Base-by-base conservation (phyloP, 2,329 filamentous ascomycete genomes). In the Aspergillus sclerotialis region DNA sequence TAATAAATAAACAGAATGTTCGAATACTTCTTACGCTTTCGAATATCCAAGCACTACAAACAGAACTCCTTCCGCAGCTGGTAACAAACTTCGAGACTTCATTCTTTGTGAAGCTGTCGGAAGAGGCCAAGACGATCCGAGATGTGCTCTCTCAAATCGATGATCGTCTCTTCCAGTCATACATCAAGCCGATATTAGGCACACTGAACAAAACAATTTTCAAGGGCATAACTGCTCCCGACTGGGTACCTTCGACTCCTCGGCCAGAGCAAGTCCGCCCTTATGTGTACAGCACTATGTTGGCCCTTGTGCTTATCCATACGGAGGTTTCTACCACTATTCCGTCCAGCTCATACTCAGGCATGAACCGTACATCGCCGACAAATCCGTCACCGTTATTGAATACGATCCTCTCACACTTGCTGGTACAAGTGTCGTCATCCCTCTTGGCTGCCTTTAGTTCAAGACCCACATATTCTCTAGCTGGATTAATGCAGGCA, bases 101-200 rank as follows among this genome's bases (percentile, higher is more conserved):
- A 36, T 98, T 98, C 63, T 88, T 85, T 2, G 86, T 96, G 43
- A 93, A 93, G 55, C 75, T 98, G 39, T 93, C 88, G 2, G 90
- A 95, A 43, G 92, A 98, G 63, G 82, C 82, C 36, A 90, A 90
- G 59, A 92, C 85, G 1, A 90, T 98, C 54, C 81, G 82, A 36
- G 88, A 96, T 52, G 87, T 94, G 3, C 79, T 96, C 9, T 75
- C 76, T 11, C 88, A 96, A 58, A 95, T 98, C 44, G 89, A 96
- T 54, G 76, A 81, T 9, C 81, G 86, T 5, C 79, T 98, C 23
- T 98, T 98, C 73, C 78, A 88, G 50, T 87, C 88, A 2, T 98
- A 95, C 64, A 93, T 87, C 10, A 79, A 80, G 15, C 87, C 88
- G 1, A 80, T 81, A 2, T 76, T 85, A 29, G 76, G 80, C 6